Conservation (phyloP, 768 basidiomycete species). For the Termitomyces heimii region DNA sequence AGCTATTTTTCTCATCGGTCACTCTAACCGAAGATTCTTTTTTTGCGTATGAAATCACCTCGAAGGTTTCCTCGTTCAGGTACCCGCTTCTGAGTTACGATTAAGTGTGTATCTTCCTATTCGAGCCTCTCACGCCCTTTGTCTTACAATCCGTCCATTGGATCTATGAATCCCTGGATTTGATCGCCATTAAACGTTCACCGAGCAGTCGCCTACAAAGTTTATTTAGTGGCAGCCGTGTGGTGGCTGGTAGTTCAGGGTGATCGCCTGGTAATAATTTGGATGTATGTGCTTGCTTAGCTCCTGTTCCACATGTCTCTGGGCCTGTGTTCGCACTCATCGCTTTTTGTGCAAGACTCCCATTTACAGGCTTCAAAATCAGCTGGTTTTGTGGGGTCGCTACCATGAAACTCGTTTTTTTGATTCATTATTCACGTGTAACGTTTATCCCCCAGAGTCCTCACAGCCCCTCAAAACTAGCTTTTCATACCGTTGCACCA, state of each 20-base stretch:
- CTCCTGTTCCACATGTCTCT: too few relatives aligned
- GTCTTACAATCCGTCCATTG: neutral
- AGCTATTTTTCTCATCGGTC: neutral
- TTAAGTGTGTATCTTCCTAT: neutral
- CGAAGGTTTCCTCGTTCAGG: neutral
- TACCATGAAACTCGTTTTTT: neutral
- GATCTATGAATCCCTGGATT: neutral
- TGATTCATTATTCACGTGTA: neutral
- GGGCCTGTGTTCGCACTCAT: neutral
- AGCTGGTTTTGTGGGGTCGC: neutral
- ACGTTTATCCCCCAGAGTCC: neutral
- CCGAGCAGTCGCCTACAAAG: neutral
- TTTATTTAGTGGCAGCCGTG: neutral
- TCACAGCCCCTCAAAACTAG: neutral
- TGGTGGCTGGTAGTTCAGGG: neutral
- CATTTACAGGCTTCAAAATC: neutral
- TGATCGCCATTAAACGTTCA: neutral
- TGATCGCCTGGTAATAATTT: neutral
- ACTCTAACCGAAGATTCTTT: neutral
- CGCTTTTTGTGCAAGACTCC: neutral
- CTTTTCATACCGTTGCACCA: neutral
- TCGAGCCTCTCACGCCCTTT: neutral
- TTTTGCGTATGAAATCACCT: neutral
- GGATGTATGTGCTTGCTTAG: neutral
- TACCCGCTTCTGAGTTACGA: neutral